Evolutionary conservation across 768 basidiomycete genomes (phyloP).

Genomic region (Mycena latifolia): DNA sequence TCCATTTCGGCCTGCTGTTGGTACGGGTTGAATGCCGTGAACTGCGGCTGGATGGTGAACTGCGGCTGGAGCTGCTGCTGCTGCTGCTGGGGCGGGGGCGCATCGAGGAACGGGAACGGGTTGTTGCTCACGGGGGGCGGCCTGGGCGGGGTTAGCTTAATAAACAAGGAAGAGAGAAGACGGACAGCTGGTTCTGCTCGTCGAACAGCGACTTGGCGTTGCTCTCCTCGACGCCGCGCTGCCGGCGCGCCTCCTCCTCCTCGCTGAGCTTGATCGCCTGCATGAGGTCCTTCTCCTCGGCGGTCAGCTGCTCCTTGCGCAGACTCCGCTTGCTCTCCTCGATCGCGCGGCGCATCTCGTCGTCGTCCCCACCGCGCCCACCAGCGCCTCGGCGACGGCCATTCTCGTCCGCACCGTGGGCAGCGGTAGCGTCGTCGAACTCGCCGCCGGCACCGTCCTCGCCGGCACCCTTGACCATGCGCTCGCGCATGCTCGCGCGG

Average conservation of each 20-base stretch:
- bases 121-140: slow-evolving; percentile 56
- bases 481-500: slow-evolving; percentile 93
- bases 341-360: slow-evolving; percentile 87
- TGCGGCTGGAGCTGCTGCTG: slow-evolving; percentile 75
- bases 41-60: slow-evolving; percentile 84
- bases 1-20: slow-evolving; percentile 95
- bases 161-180: slow-evolving; percentile 33
- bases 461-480: slow-evolving; percentile 81
- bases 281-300: slow-evolving; percentile 87
- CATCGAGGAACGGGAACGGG: slow-evolving; percentile 74
- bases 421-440: slow-evolving; percentile 50
- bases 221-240: slow-evolving; percentile 76
- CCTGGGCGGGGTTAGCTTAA: slow-evolving; percentile 37
- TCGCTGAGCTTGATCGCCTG: slow-evolving; percentile 88
- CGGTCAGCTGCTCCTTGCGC: slow-evolving; percentile 76
- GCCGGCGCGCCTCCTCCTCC: slow-evolving; percentile 89
- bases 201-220: slow-evolving; percentile 88
- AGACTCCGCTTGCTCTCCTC: slow-evolving; percentile 87
- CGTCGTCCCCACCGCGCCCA: slow-evolving; percentile 73
- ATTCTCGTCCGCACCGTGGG: slow-evolving; percentile 60
- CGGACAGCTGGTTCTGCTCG: slow-evolving; percentile 84
- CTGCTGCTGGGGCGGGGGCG: slow-evolving; percentile 63
- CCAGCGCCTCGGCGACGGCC: slow-evolving; percentile 43
- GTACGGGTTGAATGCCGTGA: slow-evolving; percentile 94
- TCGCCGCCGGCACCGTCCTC: slow-evolving; percentile 54